These are phyloP conservation scores for Cyberlindnera samutprakarnensis DNA, from an alignment of 805 yeast species.

Conservation along the genomic window DNA sequence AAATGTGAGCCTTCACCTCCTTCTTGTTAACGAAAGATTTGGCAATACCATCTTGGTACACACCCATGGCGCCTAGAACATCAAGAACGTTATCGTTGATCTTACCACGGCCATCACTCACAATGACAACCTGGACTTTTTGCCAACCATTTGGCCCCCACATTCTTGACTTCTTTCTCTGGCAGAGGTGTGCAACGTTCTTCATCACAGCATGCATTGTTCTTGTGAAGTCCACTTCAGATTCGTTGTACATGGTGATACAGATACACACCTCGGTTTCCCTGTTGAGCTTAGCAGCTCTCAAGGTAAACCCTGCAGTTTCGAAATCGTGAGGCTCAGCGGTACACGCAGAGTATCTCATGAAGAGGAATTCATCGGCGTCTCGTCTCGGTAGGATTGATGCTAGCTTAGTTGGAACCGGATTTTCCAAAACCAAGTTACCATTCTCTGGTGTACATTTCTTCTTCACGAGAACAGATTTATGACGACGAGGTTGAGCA, in stretches of 20 bases:
- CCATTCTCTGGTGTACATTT: slow-evolving; percentile 73
- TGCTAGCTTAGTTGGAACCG: slow-evolving; percentile 83
- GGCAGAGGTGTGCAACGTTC: slow-evolving; percentile 81
- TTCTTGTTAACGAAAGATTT: slow-evolving; percentile 88
- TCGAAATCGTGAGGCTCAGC: slow-evolving; percentile 84
- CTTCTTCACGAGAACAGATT: slow-evolving; percentile 53
- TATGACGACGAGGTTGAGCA: slow-evolving; percentile 52
- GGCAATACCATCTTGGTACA: slow-evolving; percentile 96
- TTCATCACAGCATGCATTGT: slow-evolving; percentile 93
- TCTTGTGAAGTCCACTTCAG: slow-evolving; percentile 80
- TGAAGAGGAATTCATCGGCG: slow-evolving; percentile 87
- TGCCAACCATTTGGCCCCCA: slow-evolving; percentile 99
- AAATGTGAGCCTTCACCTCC: slow-evolving; percentile 87
- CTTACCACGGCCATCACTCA: slow-evolving; percentile 92
- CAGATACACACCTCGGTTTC: slow-evolving; percentile 90
- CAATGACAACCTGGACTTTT: slow-evolving; percentile 84
- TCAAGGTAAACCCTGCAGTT: slow-evolving; percentile 71
- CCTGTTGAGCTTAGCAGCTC: slow-evolving; percentile 81
- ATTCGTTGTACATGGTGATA: slow-evolving; percentile 97
- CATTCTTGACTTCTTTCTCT: slow-evolving; percentile 69
- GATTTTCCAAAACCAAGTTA: slow-evolving; percentile 84
- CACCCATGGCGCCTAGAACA: slow-evolving; percentile 88
- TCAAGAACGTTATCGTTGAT: slow-evolving; percentile 80
- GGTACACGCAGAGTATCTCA: slow-evolving; percentile 97
- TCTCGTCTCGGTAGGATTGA: slow-evolving; percentile 82